Percentiles rank a stretch among this genome's conserved stretches.
These are phyloP conservation scores for Psilocybe cyanescens DNA, from an alignment of 768 basidiomycete species.

Conservation along the genomic window DNA sequence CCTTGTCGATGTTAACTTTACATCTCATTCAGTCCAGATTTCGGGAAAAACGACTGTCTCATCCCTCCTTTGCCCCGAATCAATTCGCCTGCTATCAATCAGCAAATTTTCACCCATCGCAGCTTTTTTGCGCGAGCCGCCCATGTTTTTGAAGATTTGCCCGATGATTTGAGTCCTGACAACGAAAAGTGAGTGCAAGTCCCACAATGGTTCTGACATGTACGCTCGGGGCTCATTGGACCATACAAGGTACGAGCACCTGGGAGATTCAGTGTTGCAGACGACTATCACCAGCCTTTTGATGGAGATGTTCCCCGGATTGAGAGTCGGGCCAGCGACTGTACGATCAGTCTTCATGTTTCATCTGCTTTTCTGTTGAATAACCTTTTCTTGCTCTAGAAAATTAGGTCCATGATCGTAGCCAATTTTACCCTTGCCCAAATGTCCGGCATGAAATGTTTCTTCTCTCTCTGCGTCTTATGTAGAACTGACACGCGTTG, in stretches of 20 bases:
- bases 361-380: conserved; percentile 1
- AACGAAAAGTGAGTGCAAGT: conserved; percentile 67
- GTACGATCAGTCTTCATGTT: conserved; percentile 39
- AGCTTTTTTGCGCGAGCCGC: conserved; percentile 71
- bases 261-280: conserved; percentile 76
- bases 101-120: conserved; percentile 77
- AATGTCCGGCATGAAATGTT: conserved; percentile 47
- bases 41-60: conserved; percentile 40
- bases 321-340: conserved; percentile 80
- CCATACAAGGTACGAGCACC: conserved; percentile 64
- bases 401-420: conserved; percentile 78
- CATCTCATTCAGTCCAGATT: conserved; percentile 40
- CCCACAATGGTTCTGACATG: background rate
- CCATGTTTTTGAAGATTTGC: conserved; percentile 76
- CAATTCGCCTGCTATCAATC: conserved; percentile 41
- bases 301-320: conserved; percentile 63
- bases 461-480: conserved; percentile 8
- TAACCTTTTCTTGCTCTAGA: conserved; percentile 43
- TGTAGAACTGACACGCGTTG: background rate
- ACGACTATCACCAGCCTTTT: conserved; percentile 69
- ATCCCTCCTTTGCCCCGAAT: conserved; percentile 70
- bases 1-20: background rate
- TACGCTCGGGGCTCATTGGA: conserved; percentile 8
- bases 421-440: conserved; percentile 74
- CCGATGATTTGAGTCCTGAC: conserved; percentile 75